Conservation (phyloP, 768 basidiomycete species). For the Roridomyces roridus region DNA sequence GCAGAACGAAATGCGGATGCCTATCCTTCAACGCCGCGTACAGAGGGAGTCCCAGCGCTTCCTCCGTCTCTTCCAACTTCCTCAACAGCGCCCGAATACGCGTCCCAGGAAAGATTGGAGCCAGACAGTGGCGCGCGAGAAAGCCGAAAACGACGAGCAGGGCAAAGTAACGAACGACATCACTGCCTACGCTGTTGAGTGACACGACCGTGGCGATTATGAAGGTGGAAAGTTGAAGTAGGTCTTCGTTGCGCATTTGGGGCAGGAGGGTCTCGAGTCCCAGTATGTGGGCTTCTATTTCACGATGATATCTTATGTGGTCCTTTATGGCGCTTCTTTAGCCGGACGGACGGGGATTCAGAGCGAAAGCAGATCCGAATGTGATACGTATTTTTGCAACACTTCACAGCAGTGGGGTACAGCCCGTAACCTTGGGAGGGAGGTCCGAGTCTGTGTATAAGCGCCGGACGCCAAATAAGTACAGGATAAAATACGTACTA, state of each 20-base stretch:
- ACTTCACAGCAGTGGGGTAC: not conserved
- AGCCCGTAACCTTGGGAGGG: slow-evolving; percentile 6
- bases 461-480: not conserved
- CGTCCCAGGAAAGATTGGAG: not conserved
- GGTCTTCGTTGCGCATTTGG: slow-evolving; percentile 1
- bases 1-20: slow-evolving; percentile 2
- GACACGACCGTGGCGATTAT: slow-evolving; percentile 2
- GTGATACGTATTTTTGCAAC: not conserved
- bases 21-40: slow-evolving; percentile 3
- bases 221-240: slow-evolving; percentile 4
- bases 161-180: slow-evolving; percentile 1
- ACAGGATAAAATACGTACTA: too few species aligned
- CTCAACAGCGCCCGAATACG: not conserved
- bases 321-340: too few species aligned
- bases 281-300: too few species aligned
- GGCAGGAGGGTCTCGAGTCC: not conserved
- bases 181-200: not conserved
- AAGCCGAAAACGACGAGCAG: not conserved
- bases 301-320: too few species aligned
- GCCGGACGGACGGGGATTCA: too few species aligned
- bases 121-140: not conserved
- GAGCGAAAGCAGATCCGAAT: not conserved
- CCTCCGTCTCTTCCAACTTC: slow-evolving; percentile 4
- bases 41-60: not conserved
- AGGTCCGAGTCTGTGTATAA: not conserved